Evolutionary conservation across 768 basidiomycete species (phyloP).

Genomic region (Paxillus rubicundulus): DNA sequence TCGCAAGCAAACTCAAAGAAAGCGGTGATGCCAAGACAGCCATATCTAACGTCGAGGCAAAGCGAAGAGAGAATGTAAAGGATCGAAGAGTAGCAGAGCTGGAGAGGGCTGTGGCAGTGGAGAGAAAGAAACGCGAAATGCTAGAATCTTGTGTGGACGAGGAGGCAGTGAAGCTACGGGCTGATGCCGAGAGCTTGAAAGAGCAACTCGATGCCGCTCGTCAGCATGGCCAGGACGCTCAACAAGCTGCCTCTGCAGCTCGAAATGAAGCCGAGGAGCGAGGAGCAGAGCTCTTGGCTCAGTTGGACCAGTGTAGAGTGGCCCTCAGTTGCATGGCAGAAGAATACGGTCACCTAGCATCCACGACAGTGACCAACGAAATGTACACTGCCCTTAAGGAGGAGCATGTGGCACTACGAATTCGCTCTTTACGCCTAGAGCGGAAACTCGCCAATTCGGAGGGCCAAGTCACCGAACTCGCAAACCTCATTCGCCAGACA

Average conservation of each 20-base stretch:
- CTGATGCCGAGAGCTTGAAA: conserved; percentile 35
- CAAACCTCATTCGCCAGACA: conserved; percentile 56
- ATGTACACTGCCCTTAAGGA: conserved; percentile 40
- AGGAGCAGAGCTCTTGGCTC: conserved; percentile 46
- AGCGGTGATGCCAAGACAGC: conserved; percentile 49
- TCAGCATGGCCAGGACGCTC: conserved; percentile 36
- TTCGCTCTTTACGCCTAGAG: conserved; percentile 52
- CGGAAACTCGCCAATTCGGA: conserved; percentile 70
- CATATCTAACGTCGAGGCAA: conserved; percentile 47
- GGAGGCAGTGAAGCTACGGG: conserved; percentile 37
- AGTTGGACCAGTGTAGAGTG: conserved; percentile 48
- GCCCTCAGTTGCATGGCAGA: conserved; percentile 48
- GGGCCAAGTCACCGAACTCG: conserved; percentile 62
- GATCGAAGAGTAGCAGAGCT: conserved; percentile 55
- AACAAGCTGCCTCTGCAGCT: conserved; percentile 30
- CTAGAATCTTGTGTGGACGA: conserved; percentile 43
- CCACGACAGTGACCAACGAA: conserved; percentile 38
- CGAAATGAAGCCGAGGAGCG: conserved; percentile 34
- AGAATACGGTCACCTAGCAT: conserved; percentile 53
- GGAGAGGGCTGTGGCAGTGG: conserved; percentile 47
- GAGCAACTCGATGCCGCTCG: conserved; percentile 36
- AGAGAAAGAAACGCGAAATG: conserved; percentile 50
- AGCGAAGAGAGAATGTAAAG: conserved; percentile 51
- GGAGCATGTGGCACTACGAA: conserved; percentile 37
- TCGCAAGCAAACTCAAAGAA: conserved; percentile 52